Base-by-base conservation (phyloP, 2,329 filamentous ascomycete genomes). In the Paracoccidioides lutzii region DNA sequence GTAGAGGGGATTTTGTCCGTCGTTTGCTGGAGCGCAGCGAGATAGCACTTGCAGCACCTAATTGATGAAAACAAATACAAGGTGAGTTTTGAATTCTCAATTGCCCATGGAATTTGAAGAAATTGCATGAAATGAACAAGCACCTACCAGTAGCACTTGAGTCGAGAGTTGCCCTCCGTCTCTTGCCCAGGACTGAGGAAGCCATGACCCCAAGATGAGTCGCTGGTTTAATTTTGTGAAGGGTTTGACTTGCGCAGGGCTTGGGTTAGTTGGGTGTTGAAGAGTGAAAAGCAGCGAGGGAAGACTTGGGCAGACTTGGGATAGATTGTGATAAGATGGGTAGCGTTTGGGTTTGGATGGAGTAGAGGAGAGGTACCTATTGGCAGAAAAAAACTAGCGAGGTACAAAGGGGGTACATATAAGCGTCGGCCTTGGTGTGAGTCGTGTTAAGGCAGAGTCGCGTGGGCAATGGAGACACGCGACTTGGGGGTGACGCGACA, bases 21-120 rank as follows among this genome's bases (percentile, higher is more conserved):
- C 73, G 74, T 69, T 76, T 78, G 64, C 73, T 75, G 50, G 69
- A 69, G 35, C 66, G 69, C 48, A 69, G 59, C 48, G 69, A 65
- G n/a, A 70, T 56, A 40, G 60, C 61, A 46, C 49, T 15, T 12
- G 15, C 28, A 41, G 12, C 64, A 61, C 56, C 55, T 55, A 55
- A 54, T 41, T 53, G 46, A 62, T 55, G 52, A 22, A 40, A 59
- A 57, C 64, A 30, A 57, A 60, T 55, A 48, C 6, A 48, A 15
- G 32, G 15, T 30, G 43, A 45, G 7, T 45, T 5, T 45, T 5
- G 3, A 12, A 14, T 4, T 15, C 8, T 37, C n/a, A 48, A 48
- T 48, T 35, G 45, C 22, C 22, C 22, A 10, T 7, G 32, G 30
- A 45, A 58, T 59, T 56, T 55, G 57, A 54, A 59, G 55, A 59